These are phyloP conservation scores for Pyrus communis DNA, from an alignment of 306 rosid genomes.

Conservation along the genomic window DNA sequence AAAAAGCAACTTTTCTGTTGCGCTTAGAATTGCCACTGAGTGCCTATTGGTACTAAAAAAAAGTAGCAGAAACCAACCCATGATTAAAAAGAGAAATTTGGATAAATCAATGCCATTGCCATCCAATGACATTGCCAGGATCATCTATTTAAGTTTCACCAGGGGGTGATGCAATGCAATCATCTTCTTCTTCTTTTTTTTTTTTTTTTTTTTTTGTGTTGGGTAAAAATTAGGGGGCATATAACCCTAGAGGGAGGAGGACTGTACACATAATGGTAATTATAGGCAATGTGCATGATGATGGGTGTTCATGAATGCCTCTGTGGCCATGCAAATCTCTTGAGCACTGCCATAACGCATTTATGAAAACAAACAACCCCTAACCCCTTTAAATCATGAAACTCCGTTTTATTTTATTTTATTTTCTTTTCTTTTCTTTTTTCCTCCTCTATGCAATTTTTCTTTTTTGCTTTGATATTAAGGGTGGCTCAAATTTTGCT, in stretches of 20 bases:
- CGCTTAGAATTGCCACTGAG: too few relatives aligned
- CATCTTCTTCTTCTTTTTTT: neutral
- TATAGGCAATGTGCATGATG: constrained; percentile 77
- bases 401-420: neutral
- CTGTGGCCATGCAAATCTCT: constrained; percentile 49
- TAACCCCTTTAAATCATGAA: constrained; percentile 42
- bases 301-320: constrained; percentile 70
- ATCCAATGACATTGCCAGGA: constrained; percentile 36
- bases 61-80: constrained; percentile 6
- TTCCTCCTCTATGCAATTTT: neutral
- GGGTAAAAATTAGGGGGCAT: constrained; percentile 51
- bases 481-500: constrained; percentile 27
- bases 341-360: constrained; percentile 49
- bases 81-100: constrained; percentile 21
- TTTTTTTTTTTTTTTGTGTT: neutral
- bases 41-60: too few relatives aligned
- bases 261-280: constrained; percentile 74
- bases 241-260: constrained; percentile 24
- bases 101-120: constrained; percentile 42
- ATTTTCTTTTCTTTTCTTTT: neutral
- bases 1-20: too few relatives aligned
- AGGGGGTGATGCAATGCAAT: constrained; percentile 29
- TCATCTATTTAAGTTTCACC: constrained; percentile 29
- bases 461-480: neutral
- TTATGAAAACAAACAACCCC: constrained; percentile 48